phyloP scores from a whole-genome alignment of 2,329 filamentous ascomycete species.

The Zymoseptoria ardabiliae region DNA sequence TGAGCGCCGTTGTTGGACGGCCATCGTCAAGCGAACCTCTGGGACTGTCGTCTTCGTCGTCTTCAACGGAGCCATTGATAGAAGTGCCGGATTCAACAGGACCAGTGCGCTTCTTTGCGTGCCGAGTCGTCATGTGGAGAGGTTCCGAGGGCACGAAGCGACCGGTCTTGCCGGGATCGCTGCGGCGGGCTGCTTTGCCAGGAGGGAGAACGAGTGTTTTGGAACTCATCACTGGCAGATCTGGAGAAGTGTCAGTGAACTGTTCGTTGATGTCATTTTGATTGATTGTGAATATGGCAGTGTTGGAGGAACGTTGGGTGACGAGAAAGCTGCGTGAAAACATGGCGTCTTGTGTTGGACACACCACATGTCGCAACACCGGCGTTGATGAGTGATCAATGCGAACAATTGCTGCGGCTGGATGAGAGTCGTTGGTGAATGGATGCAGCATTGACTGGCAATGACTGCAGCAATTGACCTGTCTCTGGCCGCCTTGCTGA shows the following conservation, averaged over 20 bases:
- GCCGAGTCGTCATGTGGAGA: constrained; percentile 44
- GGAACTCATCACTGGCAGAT: constrained; percentile 5
- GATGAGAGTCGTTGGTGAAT: not conserved
- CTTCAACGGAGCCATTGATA: constrained; percentile 21
- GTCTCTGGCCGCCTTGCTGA: not conserved
- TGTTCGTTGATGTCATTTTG: not conserved
- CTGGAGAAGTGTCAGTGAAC: constrained; percentile 3
- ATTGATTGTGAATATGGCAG: not conserved
- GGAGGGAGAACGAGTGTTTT: constrained; percentile 5
- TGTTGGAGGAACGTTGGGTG: not conserved
- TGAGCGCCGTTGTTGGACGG: constrained; percentile 19
- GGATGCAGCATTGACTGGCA: not conserved
- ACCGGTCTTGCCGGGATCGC: constrained; percentile 18
- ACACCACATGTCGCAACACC: not conserved
- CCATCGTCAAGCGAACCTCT: constrained; percentile 20
- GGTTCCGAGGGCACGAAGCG: constrained; percentile 41
- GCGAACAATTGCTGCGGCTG: not conserved
- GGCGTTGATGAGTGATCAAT: not conserved
- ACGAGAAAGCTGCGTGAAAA: constrained; percentile 1
- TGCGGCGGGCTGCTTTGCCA: constrained; percentile 14
- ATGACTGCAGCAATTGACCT: not conserved
- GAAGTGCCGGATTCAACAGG: constrained; percentile 16
- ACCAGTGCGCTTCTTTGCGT: constrained; percentile 15
- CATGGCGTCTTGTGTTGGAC: constrained; percentile 1
- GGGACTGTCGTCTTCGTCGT: constrained; percentile 14